Evolutionary conservation across 2,329 filamentous ascomycete species (phyloP).

Genomic region (Botryotinia globosa): DNA sequence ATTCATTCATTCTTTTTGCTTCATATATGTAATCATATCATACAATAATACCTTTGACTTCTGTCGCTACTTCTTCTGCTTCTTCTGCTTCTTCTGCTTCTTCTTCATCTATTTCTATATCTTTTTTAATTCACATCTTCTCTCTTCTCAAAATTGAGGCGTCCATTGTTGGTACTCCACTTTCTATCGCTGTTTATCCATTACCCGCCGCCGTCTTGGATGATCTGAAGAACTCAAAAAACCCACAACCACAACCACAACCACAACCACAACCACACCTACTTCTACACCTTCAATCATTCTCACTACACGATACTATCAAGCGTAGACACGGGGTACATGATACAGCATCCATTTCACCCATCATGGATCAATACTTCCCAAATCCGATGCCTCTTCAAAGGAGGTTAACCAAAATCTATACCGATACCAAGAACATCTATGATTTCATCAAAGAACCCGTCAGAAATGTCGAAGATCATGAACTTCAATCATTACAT

Average conservation of each 20-base stretch:
- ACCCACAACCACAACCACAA: not conserved
- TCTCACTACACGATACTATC: not conserved
- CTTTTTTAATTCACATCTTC: not conserved
- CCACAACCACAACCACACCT: not conserved
- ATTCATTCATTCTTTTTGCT: not conserved
- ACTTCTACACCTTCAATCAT: not conserved
- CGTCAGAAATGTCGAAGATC: slow-evolving; percentile 60
- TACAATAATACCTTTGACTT: not conserved
- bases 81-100: not conserved
- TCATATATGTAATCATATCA: not conserved
- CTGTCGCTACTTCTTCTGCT: not conserved
- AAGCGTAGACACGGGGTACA: not conserved
- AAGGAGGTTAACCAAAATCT: slow-evolving; percentile 66
- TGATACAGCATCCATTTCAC: not conserved
- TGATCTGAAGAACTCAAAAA: not conserved
- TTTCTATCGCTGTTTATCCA: not conserved
- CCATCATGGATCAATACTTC: slow-evolving; percentile 35
- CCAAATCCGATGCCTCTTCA: slow-evolving; percentile 47
- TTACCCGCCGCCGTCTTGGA: not conserved
- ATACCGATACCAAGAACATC: slow-evolving; percentile 77
- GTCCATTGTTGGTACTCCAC: not conserved
- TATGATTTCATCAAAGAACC: slow-evolving; percentile 69
- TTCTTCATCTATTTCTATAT: too few species aligned
- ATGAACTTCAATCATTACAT: slow-evolving; percentile 69
- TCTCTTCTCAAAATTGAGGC: not conserved